Evolutionary conservation across 331 rosid genomes (phyloP).

Genomic region (Dryas integrifolia): DNA sequence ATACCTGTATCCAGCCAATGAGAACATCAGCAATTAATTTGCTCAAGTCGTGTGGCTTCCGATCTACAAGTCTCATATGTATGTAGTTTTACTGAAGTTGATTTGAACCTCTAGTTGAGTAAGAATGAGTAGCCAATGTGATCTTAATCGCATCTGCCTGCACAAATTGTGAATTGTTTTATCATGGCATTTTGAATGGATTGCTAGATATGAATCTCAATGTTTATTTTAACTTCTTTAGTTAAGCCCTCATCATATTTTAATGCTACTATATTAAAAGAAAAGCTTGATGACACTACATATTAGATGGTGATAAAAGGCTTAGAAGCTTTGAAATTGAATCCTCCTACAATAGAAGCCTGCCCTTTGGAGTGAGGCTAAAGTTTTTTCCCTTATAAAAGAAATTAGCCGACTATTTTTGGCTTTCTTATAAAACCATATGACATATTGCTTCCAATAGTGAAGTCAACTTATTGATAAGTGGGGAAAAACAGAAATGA

Average conservation of each 20-base stretch:
- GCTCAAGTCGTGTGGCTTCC: background rate
- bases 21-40: slow-evolving; percentile 20
- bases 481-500: background rate
- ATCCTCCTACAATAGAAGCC: background rate
- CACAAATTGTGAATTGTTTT: slow-evolving; percentile 24
- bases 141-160: slow-evolving; percentile 9
- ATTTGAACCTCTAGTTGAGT: slow-evolving; percentile 11
- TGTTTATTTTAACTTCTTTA: background rate
- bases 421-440: background rate
- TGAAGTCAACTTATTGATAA: background rate
- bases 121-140: slow-evolving; percentile 6
- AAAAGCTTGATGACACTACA: background rate
- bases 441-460: background rate
- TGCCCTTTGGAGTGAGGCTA: slow-evolving; percentile 29
- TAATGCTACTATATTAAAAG: background rate
- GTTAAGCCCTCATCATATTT: background rate
- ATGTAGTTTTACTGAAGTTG: slow-evolving; percentile 22
- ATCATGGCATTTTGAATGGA: slow-evolving; percentile 4
- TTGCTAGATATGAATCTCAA: slow-evolving; percentile 13
- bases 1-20: slow-evolving; percentile 49
- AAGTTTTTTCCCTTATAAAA: slow-evolving; percentile 13
- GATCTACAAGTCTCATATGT: slow-evolving; percentile 24
- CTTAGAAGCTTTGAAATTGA: background rate
- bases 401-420: background rate
- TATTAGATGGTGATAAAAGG: background rate